Evolutionary conservation across 192 early-diverging fungal genomes (phyloP).

Genomic region (Backusella psychrophila): DNA sequence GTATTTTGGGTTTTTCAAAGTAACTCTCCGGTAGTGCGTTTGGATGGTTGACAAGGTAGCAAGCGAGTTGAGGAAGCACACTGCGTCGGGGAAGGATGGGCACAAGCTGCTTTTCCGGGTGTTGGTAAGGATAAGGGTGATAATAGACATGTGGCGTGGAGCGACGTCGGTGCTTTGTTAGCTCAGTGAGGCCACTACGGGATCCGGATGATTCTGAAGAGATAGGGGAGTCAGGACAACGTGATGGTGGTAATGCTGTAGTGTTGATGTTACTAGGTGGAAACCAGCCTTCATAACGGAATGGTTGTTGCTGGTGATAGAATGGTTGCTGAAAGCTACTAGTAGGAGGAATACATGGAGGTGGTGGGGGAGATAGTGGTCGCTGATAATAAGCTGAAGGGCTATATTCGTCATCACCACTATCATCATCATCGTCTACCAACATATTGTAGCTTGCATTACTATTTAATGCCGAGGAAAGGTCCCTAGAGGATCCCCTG

Average conservation of each 20-base stretch:
- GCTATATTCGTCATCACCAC: constrained; percentile 1
- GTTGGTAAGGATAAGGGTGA: constrained; percentile 1
- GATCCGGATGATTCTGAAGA: constrained; percentile 10
- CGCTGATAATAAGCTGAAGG: neutral
- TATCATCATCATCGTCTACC: neutral
- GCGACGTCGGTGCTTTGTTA: neutral
- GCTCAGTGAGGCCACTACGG: neutral
- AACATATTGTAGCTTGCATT: neutral
- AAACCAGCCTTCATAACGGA: neutral
- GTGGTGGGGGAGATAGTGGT: neutral
- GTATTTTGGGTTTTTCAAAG: neutral
- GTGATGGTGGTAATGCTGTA: neutral
- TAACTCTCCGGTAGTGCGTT: constrained; percentile 18
- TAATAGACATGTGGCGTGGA: neutral
- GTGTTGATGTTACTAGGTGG: neutral
- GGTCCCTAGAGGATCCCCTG: neutral
- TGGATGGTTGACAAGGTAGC: constrained; percentile 19
- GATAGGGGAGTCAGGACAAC: constrained; percentile 3
- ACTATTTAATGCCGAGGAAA: neutral
- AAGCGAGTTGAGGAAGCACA: constrained; percentile 11
- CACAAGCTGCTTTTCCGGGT: neutral
- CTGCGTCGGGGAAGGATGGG: neutral
- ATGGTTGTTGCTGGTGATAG: neutral
- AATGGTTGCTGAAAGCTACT: neutral
- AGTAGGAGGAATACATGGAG: neutral